These are phyloP conservation scores for Amaranthus tricolor DNA, from an alignment of 179 eudicot species.

Conservation along the genomic window DNA sequence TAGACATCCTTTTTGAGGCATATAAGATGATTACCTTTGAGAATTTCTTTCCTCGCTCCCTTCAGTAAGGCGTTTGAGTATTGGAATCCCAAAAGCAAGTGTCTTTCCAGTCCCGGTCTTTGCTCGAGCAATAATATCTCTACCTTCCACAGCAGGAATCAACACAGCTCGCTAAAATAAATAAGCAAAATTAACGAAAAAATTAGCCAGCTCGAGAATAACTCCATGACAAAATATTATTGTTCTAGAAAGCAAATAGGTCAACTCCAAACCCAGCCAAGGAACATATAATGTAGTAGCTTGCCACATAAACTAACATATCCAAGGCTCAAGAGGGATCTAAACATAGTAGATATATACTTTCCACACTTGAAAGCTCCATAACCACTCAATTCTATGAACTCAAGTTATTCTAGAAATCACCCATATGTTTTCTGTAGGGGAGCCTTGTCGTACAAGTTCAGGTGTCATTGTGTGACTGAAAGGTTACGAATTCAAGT, in stretches of 20 bases:
- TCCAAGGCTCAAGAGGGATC: not conserved
- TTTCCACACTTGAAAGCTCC: not conserved
- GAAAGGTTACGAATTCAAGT: too few species aligned
- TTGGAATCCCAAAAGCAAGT: slow-evolving; percentile 89
- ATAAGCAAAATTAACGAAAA: slow-evolving; percentile 11
- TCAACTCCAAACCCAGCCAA: not conserved
- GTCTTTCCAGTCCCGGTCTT: slow-evolving; percentile 99
- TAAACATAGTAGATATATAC: too few species aligned
- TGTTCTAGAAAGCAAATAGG: not conserved
- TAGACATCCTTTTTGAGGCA: not conserved
- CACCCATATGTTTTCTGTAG: not conserved
- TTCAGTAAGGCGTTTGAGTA: slow-evolving; percentile 64
- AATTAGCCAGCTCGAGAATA: not conserved
- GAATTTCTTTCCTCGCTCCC: slow-evolving; percentile 47
- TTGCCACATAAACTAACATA: not conserved
- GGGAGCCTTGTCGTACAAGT: too few species aligned
- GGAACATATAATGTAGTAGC: not conserved
- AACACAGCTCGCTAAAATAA: slow-evolving; percentile 79
- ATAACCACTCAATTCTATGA: not conserved
- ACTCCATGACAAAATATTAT: not conserved
- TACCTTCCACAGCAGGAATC: slow-evolving; percentile 82
- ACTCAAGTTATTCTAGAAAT: not conserved
- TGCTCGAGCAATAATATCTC: slow-evolving; percentile 91
- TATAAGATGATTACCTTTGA: slow-evolving; percentile 42
- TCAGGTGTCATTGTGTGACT: too few species aligned